These are phyloP conservation scores for Talaromyces wortmannii DNA, from an alignment of 495 filamentous ascomycete species.

Conservation along the genomic window DNA sequence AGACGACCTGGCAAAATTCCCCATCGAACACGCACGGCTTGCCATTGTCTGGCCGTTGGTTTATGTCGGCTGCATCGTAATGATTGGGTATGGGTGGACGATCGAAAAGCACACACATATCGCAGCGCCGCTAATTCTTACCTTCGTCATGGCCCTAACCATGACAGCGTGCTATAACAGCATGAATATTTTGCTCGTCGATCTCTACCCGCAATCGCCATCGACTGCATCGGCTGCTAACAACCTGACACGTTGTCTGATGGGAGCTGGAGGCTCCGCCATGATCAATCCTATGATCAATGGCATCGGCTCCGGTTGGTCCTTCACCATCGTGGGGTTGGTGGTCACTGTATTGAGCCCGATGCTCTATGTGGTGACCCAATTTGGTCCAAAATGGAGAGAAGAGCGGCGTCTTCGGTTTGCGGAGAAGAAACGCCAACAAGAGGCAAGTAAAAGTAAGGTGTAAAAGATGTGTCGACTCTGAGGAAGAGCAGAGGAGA, in stretches of 20 bases:
- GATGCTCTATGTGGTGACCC: background rate
- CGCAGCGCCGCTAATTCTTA: constrained; percentile 39
- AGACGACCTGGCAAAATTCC: constrained; percentile 26
- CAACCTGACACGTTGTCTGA: constrained; percentile 59
- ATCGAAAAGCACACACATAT: constrained; percentile 14
- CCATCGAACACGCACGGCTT: constrained; percentile 28
- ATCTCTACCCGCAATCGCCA: constrained; percentile 52
- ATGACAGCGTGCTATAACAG: constrained; percentile 48
- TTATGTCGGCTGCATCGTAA: constrained; percentile 20
- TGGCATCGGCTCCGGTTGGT: constrained; percentile 46
- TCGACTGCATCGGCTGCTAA: constrained; percentile 62
- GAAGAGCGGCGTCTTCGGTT: background rate
- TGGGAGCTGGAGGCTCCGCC: constrained; percentile 57
- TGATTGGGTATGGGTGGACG: constrained; percentile 47
- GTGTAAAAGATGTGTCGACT: background rate
- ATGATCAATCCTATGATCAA: constrained; percentile 53
- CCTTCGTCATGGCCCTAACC: constrained; percentile 45
- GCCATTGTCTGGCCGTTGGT: constrained; percentile 20
- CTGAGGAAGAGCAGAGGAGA: background rate
- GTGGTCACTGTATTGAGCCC: constrained; percentile 1
- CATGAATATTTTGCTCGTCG: constrained; percentile 35
- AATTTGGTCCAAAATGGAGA: background rate
- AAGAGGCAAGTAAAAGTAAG: background rate
- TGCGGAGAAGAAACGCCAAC: background rate
- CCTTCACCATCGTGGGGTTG: constrained; percentile 28